A percentile compares a stretch with the other conserved stretches of the same genome.
Evolutionary conservation across 805 yeast species (phyloP).

Genomic region (Pichia pseudocactophila): DNA sequence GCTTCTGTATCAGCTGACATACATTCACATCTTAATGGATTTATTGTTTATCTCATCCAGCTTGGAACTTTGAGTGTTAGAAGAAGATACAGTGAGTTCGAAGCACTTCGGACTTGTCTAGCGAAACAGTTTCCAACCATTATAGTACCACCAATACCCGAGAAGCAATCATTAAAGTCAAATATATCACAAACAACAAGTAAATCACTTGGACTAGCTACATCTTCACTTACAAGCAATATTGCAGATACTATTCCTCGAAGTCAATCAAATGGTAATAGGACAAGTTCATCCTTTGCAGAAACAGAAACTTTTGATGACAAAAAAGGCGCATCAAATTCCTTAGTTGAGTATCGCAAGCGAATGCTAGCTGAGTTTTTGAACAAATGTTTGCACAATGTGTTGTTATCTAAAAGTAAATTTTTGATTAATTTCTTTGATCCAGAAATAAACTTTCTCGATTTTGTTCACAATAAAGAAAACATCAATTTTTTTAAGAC

Average conservation of each 20-base stretch:
- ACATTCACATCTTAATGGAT: conserved; percentile 35
- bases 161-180: conserved; percentile 54
- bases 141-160: conserved; percentile 91
- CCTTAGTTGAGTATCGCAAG: conserved; percentile 49
- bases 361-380: conserved; percentile 70
- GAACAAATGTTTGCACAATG: conserved; percentile 58
- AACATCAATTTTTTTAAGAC: conserved; percentile 41
- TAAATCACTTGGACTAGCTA: conserved; percentile 19
- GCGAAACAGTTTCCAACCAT: conserved; percentile 68
- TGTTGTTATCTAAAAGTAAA: conserved; percentile 45
- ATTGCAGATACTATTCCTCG: background rate
- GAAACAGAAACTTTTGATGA: background rate
- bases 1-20: conserved; percentile 86
- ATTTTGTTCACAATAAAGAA: conserved; percentile 53
- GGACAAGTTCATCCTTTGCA: background rate
- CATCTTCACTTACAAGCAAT: conserved; percentile 4
- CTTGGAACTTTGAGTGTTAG: conserved; percentile 55
- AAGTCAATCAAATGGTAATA: background rate
- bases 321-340: conserved; percentile 1
- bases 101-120: conserved; percentile 63
- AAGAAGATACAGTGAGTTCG: conserved; percentile 89
- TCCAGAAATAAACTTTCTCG: conserved; percentile 79
- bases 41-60: conserved; percentile 74
- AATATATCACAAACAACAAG: conserved; percentile 26
- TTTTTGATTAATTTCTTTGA: conserved; percentile 74